Percentiles rank a stretch among this genome's conserved stretches.
These are phyloP conservation scores for Pancytospora philotis DNA, from an alignment of 371 early-diverging fungal genomes.

Conservation along the genomic window DNA sequence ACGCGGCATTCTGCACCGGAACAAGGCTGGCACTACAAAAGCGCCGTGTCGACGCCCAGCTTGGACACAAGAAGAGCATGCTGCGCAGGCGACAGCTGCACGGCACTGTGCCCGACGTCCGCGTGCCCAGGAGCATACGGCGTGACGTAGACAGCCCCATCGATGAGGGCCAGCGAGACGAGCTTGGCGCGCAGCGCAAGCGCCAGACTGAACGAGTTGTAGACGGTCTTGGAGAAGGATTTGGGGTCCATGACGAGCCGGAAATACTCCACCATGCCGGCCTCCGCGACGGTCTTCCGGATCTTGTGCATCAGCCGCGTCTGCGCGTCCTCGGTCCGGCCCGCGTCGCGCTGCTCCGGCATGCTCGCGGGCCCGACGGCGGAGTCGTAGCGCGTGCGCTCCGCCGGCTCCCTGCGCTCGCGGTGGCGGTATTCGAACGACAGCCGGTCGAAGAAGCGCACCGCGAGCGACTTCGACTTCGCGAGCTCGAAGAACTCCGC, in stretches of 20 bases:
- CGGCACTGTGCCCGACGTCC: constrained; percentile 23
- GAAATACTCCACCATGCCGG: constrained; percentile 36
- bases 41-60: too few species aligned
- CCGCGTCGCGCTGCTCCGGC: constrained; percentile 2
- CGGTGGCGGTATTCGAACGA: background rate
- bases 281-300: constrained; percentile 24
- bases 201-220: constrained; percentile 56
- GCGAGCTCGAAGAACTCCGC: constrained; percentile 6
- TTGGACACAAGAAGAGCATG: too few species aligned
- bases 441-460: constrained; percentile 14
- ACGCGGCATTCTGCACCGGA: too few species aligned
- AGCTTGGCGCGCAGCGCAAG: constrained; percentile 52
- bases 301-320: constrained; percentile 33
- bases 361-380: constrained; percentile 12
- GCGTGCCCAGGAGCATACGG: background rate
- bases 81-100: constrained; percentile 29
- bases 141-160: constrained; percentile 15
- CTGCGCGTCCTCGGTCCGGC: constrained; percentile 21
- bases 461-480: background rate
- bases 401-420: constrained; percentile 1
- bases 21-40: too few species aligned
- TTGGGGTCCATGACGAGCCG: constrained; percentile 41
- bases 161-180: constrained; percentile 16
- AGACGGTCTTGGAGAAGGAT: constrained; percentile 56
- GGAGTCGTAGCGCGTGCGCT: constrained; percentile 18